Base-by-base conservation (phyloP, 257 asterid species). In the Rubia yunnanensis region DNA sequence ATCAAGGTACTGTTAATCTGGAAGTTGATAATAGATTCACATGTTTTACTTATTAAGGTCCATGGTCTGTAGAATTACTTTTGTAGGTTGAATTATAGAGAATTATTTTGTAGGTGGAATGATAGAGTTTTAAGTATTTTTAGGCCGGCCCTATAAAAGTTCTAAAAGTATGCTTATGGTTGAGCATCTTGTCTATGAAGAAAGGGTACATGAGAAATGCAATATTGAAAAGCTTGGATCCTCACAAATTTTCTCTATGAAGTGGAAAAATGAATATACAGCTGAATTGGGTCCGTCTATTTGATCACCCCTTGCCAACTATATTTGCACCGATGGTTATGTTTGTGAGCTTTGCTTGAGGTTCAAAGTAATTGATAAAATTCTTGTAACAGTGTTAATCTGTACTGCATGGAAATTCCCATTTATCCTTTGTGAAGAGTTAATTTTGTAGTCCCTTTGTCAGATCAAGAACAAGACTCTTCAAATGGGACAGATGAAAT, bases 1-100 rank as follows among this genome's bases (percentile, higher is more conserved):
- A 86, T 89, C 79, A 89, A 90, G 98, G 98, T 91, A 86, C 75
- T 69, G 60, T 50, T 23, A 50, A n/a, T 18, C 24, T 20, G 10
- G 28, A 50, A 50, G 26, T n/a, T 50, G 15, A 22, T n/a, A 50
- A 50, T 50, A 13, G 26, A 50, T 52, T 32, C 50, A 65, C 38
- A 35, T n/a, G 30, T 28, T 53, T 66, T 24, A 52, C n/a, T n/a
- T n/a, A n/a, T n/a, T n/a, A n/a, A n/a, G n/a, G n/a, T n/a, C n/a
- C n/a, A n/a, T n/a, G n/a, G n/a, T n/a, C n/a, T n/a, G n/a, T n/a
- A n/a, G n/a, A n/a, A n/a, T n/a, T n/a, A n/a, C n/a, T n/a, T n/a
- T n/a, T n/a, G n/a, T n/a, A n/a, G n/a, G n/a, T n/a, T n/a, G n/a
- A n/a, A n/a, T n/a, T n/a, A n/a, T n/a, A n/a, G n/a, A n/a, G n/a